phyloP scores from a whole-genome alignment of 441 rosid genomes.

The Jatropha podagrica region DNA sequence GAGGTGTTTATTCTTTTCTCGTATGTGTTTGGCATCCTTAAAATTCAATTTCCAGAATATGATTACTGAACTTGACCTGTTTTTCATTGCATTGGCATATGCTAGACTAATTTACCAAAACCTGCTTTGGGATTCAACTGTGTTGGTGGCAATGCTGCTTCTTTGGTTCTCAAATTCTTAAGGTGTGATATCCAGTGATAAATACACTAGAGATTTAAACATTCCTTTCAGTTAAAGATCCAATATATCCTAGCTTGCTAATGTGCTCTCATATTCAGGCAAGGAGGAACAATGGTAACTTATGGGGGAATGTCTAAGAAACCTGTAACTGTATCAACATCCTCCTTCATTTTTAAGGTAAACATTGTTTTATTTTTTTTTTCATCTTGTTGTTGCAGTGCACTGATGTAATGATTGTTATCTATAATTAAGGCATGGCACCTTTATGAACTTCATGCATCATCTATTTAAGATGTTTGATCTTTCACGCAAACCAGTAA shows the following conservation, averaged over 20 bases:
- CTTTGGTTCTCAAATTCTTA: conserved; percentile 74
- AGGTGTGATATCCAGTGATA: conserved; percentile 41
- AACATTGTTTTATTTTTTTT: not conserved
- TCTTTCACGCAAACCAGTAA: not conserved
- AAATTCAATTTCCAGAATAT: not conserved
- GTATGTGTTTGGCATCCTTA: not conserved
- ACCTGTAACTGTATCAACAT: conserved; percentile 72
- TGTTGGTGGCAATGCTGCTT: conserved; percentile 85
- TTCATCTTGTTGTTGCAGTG: not conserved
- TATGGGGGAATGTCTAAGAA: conserved; percentile 96
- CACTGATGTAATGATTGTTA: not conserved
- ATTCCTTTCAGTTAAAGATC: conserved; percentile 8
- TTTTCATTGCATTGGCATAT: conserved; percentile 19
- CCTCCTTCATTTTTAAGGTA: conserved; percentile 87
- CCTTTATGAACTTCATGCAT: not conserved
- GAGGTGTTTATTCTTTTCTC: conserved; percentile 12
- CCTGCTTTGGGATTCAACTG: conserved; percentile 85
- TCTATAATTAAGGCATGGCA: not conserved
- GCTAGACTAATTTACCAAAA: conserved; percentile 59
- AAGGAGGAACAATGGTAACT: conserved; percentile 86
- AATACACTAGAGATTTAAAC: conserved; percentile 3
- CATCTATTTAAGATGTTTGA: conserved; percentile 5
- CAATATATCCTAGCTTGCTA: conserved; percentile 13
- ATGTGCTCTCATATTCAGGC: conserved; percentile 36
- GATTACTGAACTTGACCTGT: conserved; percentile 8